Base-by-base conservation (phyloP, 306 rosid genomes). In the Calophaca sinica region DNA sequence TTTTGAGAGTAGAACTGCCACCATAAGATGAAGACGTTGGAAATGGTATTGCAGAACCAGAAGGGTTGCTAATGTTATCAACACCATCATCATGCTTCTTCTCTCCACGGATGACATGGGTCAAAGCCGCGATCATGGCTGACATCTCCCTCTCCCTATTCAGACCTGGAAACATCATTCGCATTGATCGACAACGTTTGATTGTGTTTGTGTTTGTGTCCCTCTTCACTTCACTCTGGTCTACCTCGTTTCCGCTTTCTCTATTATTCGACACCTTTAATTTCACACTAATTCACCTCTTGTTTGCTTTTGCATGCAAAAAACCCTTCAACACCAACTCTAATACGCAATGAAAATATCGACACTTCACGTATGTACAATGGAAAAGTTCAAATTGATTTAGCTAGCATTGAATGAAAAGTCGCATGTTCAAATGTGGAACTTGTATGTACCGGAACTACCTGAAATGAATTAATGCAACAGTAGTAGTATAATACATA, bases 101-200 rank as follows among this genome's bases (percentile, higher is more conserved):
- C 1, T 76, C 78, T 20, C 88, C 90, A 2, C 80, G 33, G 0
- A 80, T 80, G 0, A 88, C 90, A 6, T 61, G 81, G 0, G 87
- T 82, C 60, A 88, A 45, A 53, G 89, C 86, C 0, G 86, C 81
- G 1, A 88, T 83, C 80, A 88, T 86, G 2, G 70, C 86, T 4
- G 81, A 66, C 87, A 84, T 88, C 76, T 88, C 93, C 38, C 2
- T 74, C 48, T 88, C 87, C 45, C 81, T 80, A 44, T 70, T 59
- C 2, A 80, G 0, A 26, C 73, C 83, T 0, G 84, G 81, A 50
- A 84, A 80, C 60, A 72, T 46, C 20, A 72, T 33, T 26, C 65
- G 62, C 86, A 76, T 62, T 55, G 68, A 20, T 20, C 26, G 1
- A 68, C 78, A 60, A 50, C 9, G 4, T 14, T 1, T 10, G 38